phyloP scores from a whole-genome alignment of 2,329 filamentous ascomycete species.

The Triangularia setosa region DNA sequence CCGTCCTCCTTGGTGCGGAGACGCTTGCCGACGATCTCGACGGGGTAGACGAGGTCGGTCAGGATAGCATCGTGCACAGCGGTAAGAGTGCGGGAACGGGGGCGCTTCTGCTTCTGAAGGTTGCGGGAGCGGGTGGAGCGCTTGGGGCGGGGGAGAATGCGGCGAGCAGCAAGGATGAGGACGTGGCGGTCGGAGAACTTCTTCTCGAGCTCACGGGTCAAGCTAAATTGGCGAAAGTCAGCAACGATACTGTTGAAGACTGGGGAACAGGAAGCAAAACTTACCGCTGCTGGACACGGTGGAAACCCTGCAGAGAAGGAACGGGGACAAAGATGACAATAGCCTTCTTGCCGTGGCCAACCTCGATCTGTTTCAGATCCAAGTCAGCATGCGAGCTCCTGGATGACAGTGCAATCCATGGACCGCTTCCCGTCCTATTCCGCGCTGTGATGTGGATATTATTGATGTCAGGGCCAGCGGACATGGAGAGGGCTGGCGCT shows the following conservation, averaged over 20 bases:
- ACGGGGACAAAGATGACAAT: conserved; percentile 99
- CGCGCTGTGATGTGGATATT: conserved; percentile 35
- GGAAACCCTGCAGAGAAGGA: conserved; percentile 96
- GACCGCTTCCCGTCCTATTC: conserved; percentile 75
- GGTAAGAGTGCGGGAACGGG: conserved; percentile 94
- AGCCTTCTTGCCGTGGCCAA: conserved; percentile 99
- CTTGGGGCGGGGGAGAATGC: conserved; percentile 98
- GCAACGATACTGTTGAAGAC: neutral
- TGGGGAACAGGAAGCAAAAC: conserved; percentile 32
- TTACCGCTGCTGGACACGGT: conserved; percentile 99
- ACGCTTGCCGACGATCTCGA: conserved; percentile 99
- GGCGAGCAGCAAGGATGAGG: conserved; percentile 96
- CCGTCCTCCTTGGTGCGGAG: conserved; percentile 98
- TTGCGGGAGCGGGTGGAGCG: conserved; percentile 95
- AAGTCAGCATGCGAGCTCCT: conserved; percentile 76
- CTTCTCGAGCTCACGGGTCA: conserved; percentile 99
- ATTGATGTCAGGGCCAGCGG: conserved; percentile 27
- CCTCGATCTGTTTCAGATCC: conserved; percentile 85
- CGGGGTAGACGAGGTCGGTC: conserved; percentile 95
- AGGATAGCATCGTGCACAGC: conserved; percentile 99
- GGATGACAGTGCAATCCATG: conserved; percentile 56
- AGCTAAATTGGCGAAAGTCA: conserved; percentile 53
- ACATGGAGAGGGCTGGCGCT: conserved; percentile 13
- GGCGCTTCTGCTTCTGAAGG: conserved; percentile 97
- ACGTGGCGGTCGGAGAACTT: conserved; percentile 99